Base-by-base conservation (phyloP, 1,284 basidiomycete genomes). In the Thecaphora thlaspeos region DNA sequence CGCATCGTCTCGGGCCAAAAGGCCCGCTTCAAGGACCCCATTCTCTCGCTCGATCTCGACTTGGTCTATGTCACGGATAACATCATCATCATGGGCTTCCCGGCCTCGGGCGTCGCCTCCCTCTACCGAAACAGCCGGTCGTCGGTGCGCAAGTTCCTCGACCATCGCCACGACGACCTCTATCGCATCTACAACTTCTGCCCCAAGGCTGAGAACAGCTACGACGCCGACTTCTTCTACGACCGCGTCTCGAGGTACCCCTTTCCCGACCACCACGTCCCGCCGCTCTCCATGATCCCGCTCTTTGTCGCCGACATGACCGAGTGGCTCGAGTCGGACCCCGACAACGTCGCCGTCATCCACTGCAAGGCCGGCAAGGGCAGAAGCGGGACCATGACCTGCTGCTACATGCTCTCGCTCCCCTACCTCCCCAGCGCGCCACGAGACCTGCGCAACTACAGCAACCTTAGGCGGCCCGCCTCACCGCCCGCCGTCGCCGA, bases 171-270 rank as follows among this genome's bases (percentile, higher is more conserved):
- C 64, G 84, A 85, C 7, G 82, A 86, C 68, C 85, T 88, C 66
- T 92, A 85, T 74, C 88, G 89, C 85, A 82, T 88, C 28, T 92
- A 90, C 82, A 94, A 94, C 78, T 86, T 93, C 40, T 75, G 75
- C 23, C 75, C 75, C 1, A 55, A 59, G 15, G 80, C 78, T 44
- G 81, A 82, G 51, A 81, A 81, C 59, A 72, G 75, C 18, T 82
- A 82, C 70, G 79, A 81, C 18, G 70, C 81, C 3, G 76, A 79
- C 30, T 79, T 75, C 40, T 81, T 82, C 69, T 71, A 77, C 41
- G 71, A 71, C 9, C 81, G 88, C 28, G 88, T 91, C 21, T 91
- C 88, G 65, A 81, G 89, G 53, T 91, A 87, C 71, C 90, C 90
- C 0, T 92, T 91, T 68, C 90, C 90, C 12, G 90, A 91, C 76